Base-by-base conservation (phyloP, 352 stramenopile genomes). In the Phytophthora sojae region DNA sequence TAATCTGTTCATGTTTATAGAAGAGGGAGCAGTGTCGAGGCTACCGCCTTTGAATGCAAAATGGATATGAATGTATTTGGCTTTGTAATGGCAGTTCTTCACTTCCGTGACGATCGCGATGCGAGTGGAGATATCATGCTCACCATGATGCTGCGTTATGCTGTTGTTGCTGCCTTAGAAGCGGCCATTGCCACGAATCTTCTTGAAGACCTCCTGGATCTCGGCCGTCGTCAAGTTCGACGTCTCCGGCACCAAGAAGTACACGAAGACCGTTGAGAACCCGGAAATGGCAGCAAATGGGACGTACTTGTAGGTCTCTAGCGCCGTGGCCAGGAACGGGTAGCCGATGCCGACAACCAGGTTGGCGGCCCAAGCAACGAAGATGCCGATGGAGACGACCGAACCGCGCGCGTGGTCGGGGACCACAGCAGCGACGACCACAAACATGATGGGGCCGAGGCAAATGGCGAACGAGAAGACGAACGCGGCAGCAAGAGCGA, bases 301-400 rank as follows among this genome's bases (percentile, higher is more conserved):
- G 21, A 83, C 45, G 58, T 81, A 85, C 15, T 69, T 70, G 57
- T 77, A 83, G 4, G 62, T 66, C 2, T 77, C 44, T 1, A 82
- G 37, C 3, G 59, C 71, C 17, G 61, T 73, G 6, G 67, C 49
- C 11, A 81, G 21, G 74, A 79, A 81, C 12, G 77, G 77, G 45
- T 82, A 85, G n/a, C 75, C 75, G 54, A 85, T 73, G 11, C 77
- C 77, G 35, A 85, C 75, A 37, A 82, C n/a, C 12, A 85, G 49
- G 45, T 85, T 82, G 19, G 61, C 57, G 0, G 77, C 42, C 73
- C 69, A 86, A n/a, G 71, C 75, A 47, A 79, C 61, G 56, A 73
- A 62, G 8, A 80, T 64, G 37, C 69, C 63, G 25, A 77, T 66
- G 17, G 73, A 80, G 17, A 69, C 55, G 45, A 69, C 75, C 6